Percentiles rank a stretch among this genome's conserved stretches.
phyloP scores from a whole-genome alignment of 768 basidiomycete species.

The Amanita jacksonii region DNA sequence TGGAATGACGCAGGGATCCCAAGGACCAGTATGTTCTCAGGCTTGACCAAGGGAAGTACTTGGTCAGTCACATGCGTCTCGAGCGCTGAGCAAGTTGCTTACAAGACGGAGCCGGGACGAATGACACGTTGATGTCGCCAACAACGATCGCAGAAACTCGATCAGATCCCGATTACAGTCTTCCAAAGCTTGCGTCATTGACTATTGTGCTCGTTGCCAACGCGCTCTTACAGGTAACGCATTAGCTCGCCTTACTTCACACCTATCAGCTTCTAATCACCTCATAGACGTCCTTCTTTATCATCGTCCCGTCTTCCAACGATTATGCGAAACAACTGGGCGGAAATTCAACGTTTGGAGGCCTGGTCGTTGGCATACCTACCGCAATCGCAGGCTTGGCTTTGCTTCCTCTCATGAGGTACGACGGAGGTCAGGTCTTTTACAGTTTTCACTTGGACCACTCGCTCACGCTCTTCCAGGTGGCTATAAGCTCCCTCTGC shows the following conservation, averaged over 20 bases:
- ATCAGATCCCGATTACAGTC: neutral
- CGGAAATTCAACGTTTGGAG: constrained; percentile 62
- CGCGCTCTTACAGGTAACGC: constrained; percentile 2
- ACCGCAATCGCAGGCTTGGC: constrained; percentile 49
- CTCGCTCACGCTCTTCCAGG: constrained; percentile 29
- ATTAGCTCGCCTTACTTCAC: neutral
- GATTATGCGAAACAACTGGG: constrained; percentile 53
- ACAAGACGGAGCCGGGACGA: too few species aligned
- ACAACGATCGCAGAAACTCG: too few species aligned
- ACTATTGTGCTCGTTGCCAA: constrained; percentile 4
- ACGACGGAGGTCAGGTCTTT: constrained; percentile 48
- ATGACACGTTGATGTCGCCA: too few species aligned
- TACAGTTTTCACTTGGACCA: too few species aligned
- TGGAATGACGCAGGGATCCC: too few species aligned
- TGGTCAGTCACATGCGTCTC: too few species aligned
- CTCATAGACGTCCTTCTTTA: constrained; percentile 55
- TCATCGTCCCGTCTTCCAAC: constrained; percentile 58
- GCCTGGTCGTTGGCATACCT: constrained; percentile 60
- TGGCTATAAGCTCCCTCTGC: constrained; percentile 42
- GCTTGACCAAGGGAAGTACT: too few species aligned
- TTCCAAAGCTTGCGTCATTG: constrained; percentile 5
- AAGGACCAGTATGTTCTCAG: too few species aligned
- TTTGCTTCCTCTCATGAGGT: constrained; percentile 44
- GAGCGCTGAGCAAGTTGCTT: too few species aligned
- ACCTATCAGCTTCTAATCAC: neutral